These are phyloP conservation scores for Debaryomyces tyrocola DNA, from an alignment of 805 yeast species.

Conservation along the genomic window DNA sequence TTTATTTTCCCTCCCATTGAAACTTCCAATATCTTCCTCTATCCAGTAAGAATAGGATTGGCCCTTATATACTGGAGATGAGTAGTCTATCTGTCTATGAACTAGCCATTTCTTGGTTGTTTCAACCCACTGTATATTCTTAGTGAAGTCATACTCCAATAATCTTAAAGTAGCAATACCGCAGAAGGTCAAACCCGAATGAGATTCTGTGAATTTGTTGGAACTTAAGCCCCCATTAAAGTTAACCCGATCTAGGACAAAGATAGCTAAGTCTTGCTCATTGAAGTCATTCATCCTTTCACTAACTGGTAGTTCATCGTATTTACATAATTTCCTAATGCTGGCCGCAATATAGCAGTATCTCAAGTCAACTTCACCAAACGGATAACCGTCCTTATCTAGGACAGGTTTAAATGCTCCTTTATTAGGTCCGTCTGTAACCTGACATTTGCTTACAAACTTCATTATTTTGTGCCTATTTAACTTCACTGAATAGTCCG, in stretches of 20 bases:
- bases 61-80: slow-evolving; percentile 23
- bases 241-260: slow-evolving; percentile 26
- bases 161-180: slow-evolving; percentile 64
- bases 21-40: slow-evolving; percentile 67
- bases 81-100: slow-evolving; percentile 58
- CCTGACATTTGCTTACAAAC: slow-evolving; percentile 63
- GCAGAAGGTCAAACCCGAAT: slow-evolving; percentile 86
- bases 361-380: slow-evolving; percentile 74
- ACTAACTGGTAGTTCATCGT: slow-evolving; percentile 24
- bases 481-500: slow-evolving; percentile 31
- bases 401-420: slow-evolving; percentile 40
- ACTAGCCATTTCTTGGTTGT: slow-evolving; percentile 58
- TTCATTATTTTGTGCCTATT: slow-evolving; percentile 50
- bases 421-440: slow-evolving; percentile 21
- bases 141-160: slow-evolving; percentile 22
- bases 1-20: slow-evolving; percentile 86
- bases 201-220: slow-evolving; percentile 57
- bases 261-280: slow-evolving; percentile 33
- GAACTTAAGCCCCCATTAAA: slow-evolving; percentile 76
- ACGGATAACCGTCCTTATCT: slow-evolving; percentile 17
- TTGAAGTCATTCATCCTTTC: slow-evolving; percentile 42
- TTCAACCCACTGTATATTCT: slow-evolving; percentile 12
- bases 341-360: slow-evolving; percentile 72
- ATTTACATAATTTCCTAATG: slow-evolving; percentile 52
- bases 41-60: slow-evolving; percentile 19